Percentiles rank a stretch among this genome's conserved stretches.
These are phyloP conservation scores for Vicia sativa DNA, from an alignment of 306 rosid species.

Conservation along the genomic window DNA sequence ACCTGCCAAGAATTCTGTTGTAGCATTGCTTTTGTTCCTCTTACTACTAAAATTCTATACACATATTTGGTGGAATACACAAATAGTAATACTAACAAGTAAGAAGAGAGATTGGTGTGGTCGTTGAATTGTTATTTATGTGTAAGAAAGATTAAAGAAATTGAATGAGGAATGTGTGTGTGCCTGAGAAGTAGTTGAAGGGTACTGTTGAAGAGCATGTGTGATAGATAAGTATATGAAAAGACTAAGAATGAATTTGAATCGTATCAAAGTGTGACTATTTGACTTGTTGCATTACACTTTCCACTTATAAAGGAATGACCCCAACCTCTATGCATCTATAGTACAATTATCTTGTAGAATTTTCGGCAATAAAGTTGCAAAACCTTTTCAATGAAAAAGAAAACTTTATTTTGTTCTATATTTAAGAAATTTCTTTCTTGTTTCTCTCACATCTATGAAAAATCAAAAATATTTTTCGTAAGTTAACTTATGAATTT, in stretches of 20 bases:
- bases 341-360: too few species aligned
- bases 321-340: too few species aligned
- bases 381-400: too few species aligned
- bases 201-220: too few species aligned
- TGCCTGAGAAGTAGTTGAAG: constrained; percentile 32
- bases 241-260: constrained; percentile 13
- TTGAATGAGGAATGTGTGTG: constrained; percentile 22
- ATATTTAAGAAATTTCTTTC: too few species aligned
- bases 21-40: constrained; percentile 33
- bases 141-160: not conserved
- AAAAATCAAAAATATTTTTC: too few species aligned
- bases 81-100: not conserved
- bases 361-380: too few species aligned
- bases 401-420: too few species aligned
- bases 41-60: constrained; percentile 12
- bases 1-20: not conserved
- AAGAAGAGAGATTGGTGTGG: not conserved
- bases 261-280: constrained; percentile 42
- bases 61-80: constrained; percentile 8
- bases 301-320: not conserved
- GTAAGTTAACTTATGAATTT: too few species aligned
- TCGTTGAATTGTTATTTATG: not conserved
- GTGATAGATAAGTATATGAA: too few species aligned
- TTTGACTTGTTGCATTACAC: constrained; percentile 23
- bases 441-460: too few species aligned